Evolutionary conservation across 2,329 filamentous ascomycete genomes (phyloP).

Genomic region (Sphaerulina musiva): DNA sequence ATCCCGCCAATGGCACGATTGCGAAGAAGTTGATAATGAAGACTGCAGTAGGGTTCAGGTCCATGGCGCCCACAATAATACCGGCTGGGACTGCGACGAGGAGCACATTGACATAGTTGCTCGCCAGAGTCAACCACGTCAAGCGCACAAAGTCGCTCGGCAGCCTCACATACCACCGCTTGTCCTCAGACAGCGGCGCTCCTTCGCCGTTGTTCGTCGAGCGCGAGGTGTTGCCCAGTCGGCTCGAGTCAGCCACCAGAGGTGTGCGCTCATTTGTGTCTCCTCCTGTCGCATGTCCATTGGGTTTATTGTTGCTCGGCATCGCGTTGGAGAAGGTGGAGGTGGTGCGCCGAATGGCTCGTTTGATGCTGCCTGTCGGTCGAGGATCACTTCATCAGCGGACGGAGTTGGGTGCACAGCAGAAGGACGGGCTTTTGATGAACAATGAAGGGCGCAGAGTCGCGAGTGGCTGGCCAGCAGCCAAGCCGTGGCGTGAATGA

Average conservation of each 20-base stretch:
- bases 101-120: constrained; percentile 60
- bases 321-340: constrained; percentile 18
- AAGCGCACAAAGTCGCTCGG: constrained; percentile 22
- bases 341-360: constrained; percentile 23
- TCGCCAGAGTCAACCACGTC: constrained; percentile 40
- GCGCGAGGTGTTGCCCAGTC: constrained; percentile 15
- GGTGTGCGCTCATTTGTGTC: constrained; percentile 27
- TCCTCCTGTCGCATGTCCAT: constrained; percentile 14
- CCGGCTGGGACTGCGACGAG: constrained; percentile 69
- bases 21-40: constrained; percentile 76
- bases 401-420: not conserved
- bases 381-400: constrained; percentile 2
- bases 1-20: constrained; percentile 67
- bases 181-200: constrained; percentile 13
- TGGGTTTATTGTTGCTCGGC: constrained; percentile 13
- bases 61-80: constrained; percentile 57
- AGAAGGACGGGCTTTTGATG: not conserved
- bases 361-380: constrained; percentile 14
- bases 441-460: not conserved
- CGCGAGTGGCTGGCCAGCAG: constrained; percentile 7
- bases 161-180: constrained; percentile 19
- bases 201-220: constrained; percentile 11
- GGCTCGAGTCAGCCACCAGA: constrained; percentile 21
- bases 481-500: constrained; percentile 5
- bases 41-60: constrained; percentile 60